Evolutionary conservation across 1,284 basidiomycete genomes (phyloP).

Genomic region (Grifola frondosa): DNA sequence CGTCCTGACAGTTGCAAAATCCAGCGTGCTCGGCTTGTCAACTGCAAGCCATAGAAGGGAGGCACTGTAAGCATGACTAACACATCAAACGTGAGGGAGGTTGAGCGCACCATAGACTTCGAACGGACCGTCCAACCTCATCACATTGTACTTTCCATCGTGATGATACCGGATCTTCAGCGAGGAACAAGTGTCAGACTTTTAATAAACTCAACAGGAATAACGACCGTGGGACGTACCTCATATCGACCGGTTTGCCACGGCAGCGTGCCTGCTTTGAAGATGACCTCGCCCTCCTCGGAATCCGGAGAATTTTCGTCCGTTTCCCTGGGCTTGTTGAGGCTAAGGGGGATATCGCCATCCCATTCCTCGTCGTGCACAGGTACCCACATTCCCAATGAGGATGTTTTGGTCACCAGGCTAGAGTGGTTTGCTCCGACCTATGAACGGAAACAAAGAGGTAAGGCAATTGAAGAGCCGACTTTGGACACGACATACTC

Average conservation of each 20-base stretch:
- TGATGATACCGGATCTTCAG: constrained; percentile 80
- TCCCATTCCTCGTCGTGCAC: constrained; percentile 93
- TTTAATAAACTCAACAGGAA: constrained; percentile 11
- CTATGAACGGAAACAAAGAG: constrained; percentile 38
- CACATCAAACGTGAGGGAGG: neutral
- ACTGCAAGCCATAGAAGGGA: constrained; percentile 45
- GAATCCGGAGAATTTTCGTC: constrained; percentile 34
- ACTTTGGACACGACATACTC: constrained; percentile 42
- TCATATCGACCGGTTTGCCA: constrained; percentile 90
- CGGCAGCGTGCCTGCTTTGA: constrained; percentile 78
- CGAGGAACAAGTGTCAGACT: neutral
- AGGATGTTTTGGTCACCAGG: constrained; percentile 84
- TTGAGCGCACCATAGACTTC: constrained; percentile 78
- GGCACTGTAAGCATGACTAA: neutral
- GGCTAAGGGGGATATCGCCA: constrained; percentile 74
- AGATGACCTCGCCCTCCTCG: constrained; percentile 70
- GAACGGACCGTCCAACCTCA: constrained; percentile 79
- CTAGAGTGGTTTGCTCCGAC: constrained; percentile 83
- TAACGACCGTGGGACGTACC: too few species aligned
- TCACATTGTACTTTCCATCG: constrained; percentile 95
- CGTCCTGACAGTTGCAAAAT: constrained; percentile 63
- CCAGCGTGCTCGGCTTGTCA: constrained; percentile 59
- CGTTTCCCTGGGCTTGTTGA: constrained; percentile 37
- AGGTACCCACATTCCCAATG: constrained; percentile 90
- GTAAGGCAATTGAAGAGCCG: neutral